Base-by-base conservation (phyloP, 148 eudicot genomes). In the Amaranthus cruentus region DNA sequence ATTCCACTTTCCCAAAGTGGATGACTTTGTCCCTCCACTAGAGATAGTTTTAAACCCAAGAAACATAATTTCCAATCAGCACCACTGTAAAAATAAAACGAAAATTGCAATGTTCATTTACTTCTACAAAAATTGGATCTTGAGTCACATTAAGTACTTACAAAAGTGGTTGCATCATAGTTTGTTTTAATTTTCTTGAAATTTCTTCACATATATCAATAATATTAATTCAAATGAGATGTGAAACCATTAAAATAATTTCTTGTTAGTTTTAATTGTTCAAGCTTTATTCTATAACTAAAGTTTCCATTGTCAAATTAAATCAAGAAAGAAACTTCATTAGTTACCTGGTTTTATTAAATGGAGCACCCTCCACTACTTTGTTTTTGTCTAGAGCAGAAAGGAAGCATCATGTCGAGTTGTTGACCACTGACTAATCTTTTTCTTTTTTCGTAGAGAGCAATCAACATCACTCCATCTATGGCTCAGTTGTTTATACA, bases 401-500 rank as follows among this genome's bases (percentile, higher is more conserved):
- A n/a, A 38, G 7, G 18, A 38, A 67, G 57, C n/a, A 43, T 44
- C 55, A 53, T 5, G 28, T 55, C 9, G 63, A 46, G 47, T 62
- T 5, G 28, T 55, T 6, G 63, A 46, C 46, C 68, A 76, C 7
- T 76, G 8, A 65, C 68, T 47, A 57, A 48, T 66, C 6, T 55
- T 68, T 68, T 81, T 58, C 15, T 8, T 47, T 67, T 75, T 58
- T n/a, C 62, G 4, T 62, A 91, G 94, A 89, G 90, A 80, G 94
- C 92, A 62, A 85, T 89, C 73, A 91, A 83, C 70, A 80, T 91
- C 72, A 89, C 88, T 57, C 87, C 97, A 55, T 68, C 85, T 52
- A 89, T 89, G 90, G 97, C 89, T 63, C 89, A 88, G 74, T 86
- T 88, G 69, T 82, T 91, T 56, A 86, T 89, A 62, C 89, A 91